phyloP scores from a whole-genome alignment of 2,329 filamentous ascomycete genomes.

The Botrytis deweyae region DNA sequence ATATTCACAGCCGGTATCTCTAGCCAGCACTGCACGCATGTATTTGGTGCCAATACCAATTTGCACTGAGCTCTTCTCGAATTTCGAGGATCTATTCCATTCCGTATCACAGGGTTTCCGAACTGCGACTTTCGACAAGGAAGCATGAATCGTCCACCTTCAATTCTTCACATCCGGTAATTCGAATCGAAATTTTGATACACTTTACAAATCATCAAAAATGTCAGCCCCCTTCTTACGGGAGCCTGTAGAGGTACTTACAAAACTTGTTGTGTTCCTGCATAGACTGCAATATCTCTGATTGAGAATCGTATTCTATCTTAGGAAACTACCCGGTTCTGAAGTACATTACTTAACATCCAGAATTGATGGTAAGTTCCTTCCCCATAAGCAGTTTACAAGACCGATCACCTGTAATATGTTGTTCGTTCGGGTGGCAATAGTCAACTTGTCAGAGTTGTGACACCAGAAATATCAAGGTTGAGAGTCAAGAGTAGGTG shows the following conservation, averaged over 20 bases:
- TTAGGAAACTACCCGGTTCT: background rate
- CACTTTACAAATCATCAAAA: background rate
- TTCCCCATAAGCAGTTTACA: too few relatives aligned
- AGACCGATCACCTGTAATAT: background rate
- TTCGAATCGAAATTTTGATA: too few relatives aligned
- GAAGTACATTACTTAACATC: rapidly evolving
- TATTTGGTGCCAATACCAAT: background rate
- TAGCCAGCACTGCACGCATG: background rate
- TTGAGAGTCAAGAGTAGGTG: background rate
- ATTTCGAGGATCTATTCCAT: background rate
- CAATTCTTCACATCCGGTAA: too few relatives aligned
- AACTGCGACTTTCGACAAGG: rapidly evolving
- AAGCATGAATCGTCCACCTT: background rate
- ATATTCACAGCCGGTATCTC: background rate
- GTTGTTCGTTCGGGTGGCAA: too few relatives aligned
- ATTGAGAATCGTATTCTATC: rapidly evolving
- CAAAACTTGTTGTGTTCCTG: too few relatives aligned
- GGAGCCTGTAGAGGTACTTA: too few relatives aligned
- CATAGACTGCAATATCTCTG: background rate
- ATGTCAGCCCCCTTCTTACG: background rate
- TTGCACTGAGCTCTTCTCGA: background rate
- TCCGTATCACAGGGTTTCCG: background rate
- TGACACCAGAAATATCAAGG: background rate
- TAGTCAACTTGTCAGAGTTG: background rate
- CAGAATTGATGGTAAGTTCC: background rate